These are phyloP conservation scores for Lentinula sp. DNA, from an alignment of 768 basidiomycete genomes.

Conservation along the genomic window DNA sequence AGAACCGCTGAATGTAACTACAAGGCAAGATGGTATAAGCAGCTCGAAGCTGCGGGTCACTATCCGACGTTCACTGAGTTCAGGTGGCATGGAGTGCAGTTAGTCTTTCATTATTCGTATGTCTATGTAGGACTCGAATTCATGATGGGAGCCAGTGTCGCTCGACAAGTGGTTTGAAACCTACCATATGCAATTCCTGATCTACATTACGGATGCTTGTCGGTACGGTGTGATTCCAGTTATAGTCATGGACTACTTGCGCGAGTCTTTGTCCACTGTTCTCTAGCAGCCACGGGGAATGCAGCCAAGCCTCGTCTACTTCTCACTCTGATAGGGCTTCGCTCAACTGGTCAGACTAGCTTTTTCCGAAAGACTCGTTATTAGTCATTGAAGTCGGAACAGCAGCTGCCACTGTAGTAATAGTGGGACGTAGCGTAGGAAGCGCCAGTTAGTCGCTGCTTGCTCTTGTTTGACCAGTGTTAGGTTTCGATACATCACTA, in stretches of 20 bases:
- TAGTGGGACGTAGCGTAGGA: no score
- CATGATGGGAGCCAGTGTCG: constrained; percentile 34
- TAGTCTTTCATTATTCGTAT: neutral
- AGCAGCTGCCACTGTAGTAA: neutral
- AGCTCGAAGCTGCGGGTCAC: no score
- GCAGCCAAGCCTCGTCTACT: neutral
- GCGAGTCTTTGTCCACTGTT: neutral
- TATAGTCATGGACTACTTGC: neutral
- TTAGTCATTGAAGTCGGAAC: neutral
- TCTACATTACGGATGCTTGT: constrained; percentile 21
- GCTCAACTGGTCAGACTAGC: neutral
- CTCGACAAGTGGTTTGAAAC: constrained; percentile 32
- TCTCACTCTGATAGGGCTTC: neutral
- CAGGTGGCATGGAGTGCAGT: neutral
- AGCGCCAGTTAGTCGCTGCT: no score
- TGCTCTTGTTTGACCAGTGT: no score
- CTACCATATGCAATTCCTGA: constrained; percentile 31
- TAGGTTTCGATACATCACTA: no score
- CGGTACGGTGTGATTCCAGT: constrained; percentile 9
- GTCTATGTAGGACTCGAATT: constrained; percentile 31
- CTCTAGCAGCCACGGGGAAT: neutral
- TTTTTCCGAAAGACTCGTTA: neutral
- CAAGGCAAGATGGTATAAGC: no score
- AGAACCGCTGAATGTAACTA: no score
- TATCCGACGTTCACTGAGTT: neutral